phyloP scores from a whole-genome alignment of 352 stramenopile genomes.

The Pythium brachiatum region DNA sequence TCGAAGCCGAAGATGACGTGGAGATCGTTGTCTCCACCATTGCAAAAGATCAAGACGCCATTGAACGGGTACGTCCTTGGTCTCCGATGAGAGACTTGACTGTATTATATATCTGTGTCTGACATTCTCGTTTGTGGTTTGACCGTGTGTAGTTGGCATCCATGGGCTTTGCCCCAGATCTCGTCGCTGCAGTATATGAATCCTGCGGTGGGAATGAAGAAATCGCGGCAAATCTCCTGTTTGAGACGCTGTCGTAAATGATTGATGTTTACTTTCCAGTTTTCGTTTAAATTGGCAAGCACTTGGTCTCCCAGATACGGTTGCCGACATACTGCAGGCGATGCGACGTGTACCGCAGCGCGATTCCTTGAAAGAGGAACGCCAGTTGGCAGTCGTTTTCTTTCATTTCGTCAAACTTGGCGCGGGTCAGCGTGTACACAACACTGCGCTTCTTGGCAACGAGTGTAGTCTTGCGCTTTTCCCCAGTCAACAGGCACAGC shows the following conservation, averaged over 20 bases:
- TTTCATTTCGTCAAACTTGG: constrained; percentile 65
- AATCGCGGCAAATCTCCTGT: constrained; percentile 46
- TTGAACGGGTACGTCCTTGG: constrained; percentile 37
- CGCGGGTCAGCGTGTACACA: constrained; percentile 61
- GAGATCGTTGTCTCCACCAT: constrained; percentile 1
- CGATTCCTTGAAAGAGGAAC: constrained; percentile 76
- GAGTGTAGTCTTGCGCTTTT: constrained; percentile 81
- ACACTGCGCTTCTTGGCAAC: constrained; percentile 55
- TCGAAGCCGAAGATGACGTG: background rate
- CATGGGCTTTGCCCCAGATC: constrained; percentile 58
- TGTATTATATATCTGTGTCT: background rate
- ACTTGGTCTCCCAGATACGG: constrained; percentile 85
- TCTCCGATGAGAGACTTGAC: background rate
- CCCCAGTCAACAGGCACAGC: constrained; percentile 72
- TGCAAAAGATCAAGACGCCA: constrained; percentile 12
- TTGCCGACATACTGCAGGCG: constrained; percentile 80
- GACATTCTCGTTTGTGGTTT: background rate
- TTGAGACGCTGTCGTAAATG: constrained; percentile 40
- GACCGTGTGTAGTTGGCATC: constrained; percentile 35
- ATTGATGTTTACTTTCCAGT: background rate
- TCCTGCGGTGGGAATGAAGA: constrained; percentile 59
- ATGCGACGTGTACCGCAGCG: constrained; percentile 71
- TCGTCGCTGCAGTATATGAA: constrained; percentile 56
- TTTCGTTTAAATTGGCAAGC: constrained; percentile 51
- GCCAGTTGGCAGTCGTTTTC: constrained; percentile 57